Conservation (phyloP, 805 yeast genomes). For the Nakazawaea anatomiae region DNA sequence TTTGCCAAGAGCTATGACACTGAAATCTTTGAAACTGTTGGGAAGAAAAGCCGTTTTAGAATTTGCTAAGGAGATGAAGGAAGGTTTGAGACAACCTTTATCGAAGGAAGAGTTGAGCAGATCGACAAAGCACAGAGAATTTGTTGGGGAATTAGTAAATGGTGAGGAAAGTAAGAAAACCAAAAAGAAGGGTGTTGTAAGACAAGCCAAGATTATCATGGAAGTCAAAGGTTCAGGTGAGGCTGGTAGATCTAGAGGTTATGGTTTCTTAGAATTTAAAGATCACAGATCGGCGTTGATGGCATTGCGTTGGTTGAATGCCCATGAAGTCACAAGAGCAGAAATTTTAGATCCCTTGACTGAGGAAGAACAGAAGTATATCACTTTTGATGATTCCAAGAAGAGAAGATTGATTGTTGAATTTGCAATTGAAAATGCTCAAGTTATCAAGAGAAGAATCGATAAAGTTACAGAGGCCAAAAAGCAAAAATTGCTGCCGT, state of each 20-base stretch:
- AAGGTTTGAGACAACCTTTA: slow-evolving; percentile 70
- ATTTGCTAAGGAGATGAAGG: slow-evolving; percentile 85
- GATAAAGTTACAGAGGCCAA: slow-evolving; percentile 50
- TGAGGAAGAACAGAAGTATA: slow-evolving; percentile 59
- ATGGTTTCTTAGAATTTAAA: slow-evolving; percentile 89
- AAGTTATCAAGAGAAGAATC: slow-evolving; percentile 84
- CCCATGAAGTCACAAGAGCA: slow-evolving; percentile 69
- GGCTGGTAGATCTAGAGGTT: slow-evolving; percentile 90
- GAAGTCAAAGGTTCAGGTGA: slow-evolving; percentile 89
- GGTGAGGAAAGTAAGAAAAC: slow-evolving; percentile 50
- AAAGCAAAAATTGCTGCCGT: slow-evolving; percentile 22
- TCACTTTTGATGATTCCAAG: slow-evolving; percentile 46
- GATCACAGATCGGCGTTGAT: slow-evolving; percentile 90
- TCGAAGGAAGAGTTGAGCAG: slow-evolving; percentile 84
- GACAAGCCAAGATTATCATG: slow-evolving; percentile 87
- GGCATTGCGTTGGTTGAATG: slow-evolving; percentile 97
- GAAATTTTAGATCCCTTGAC: slow-evolving; percentile 69
- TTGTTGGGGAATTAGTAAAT: slow-evolving; percentile 28
- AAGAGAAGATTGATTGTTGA: slow-evolving; percentile 84
- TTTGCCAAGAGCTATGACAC: slow-evolving; percentile 87
- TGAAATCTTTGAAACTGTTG: slow-evolving; percentile 80
- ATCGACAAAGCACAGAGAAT: slow-evolving; percentile 60
- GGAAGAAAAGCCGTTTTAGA: slow-evolving; percentile 93
- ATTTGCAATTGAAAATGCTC: slow-evolving; percentile 93
- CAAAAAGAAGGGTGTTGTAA: slow-evolving; percentile 84